A percentile compares a stretch with the other conserved stretches of the same genome.
Evolutionary conservation across 192 early-diverging fungal species (phyloP).

Genomic region (Gigaspora rosea): DNA sequence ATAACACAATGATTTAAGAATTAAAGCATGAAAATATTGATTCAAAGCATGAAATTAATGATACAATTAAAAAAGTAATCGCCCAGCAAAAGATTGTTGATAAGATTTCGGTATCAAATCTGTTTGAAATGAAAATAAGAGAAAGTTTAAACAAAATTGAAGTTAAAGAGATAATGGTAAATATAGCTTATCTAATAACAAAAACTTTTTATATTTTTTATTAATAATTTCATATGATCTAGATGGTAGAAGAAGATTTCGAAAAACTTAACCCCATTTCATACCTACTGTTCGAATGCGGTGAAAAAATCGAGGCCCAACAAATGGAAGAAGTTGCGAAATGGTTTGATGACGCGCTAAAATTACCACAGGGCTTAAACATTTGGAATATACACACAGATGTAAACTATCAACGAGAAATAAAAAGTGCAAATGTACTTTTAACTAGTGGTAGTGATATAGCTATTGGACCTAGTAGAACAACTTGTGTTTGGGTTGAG

Average conservation of each 20-base stretch:
- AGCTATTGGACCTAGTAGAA: background rate
- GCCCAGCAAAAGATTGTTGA: background rate
- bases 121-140: background rate
- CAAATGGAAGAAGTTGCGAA: conserved; percentile 9
- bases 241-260: conserved; percentile 11
- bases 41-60: background rate
- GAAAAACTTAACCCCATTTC: background rate
- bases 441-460: background rate
- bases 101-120: background rate
- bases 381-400: conserved; percentile 2
- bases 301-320: background rate
- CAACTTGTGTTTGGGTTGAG: background rate
- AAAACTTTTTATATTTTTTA: background rate
- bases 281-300: background rate
- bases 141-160: conserved; percentile 11
- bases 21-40: background rate
- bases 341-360: conserved; percentile 15
- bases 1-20: background rate
- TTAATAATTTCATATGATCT: background rate
- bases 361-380: background rate
- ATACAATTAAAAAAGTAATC: background rate
- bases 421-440: background rate
- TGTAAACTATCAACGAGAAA: background rate
- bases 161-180: background rate
- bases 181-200: background rate